A percentile compares a stretch with the other conserved stretches of the same genome.
phyloP scores from a whole-genome alignment of 371 early-diverging fungal genomes.

The Entomophthora muscae region DNA sequence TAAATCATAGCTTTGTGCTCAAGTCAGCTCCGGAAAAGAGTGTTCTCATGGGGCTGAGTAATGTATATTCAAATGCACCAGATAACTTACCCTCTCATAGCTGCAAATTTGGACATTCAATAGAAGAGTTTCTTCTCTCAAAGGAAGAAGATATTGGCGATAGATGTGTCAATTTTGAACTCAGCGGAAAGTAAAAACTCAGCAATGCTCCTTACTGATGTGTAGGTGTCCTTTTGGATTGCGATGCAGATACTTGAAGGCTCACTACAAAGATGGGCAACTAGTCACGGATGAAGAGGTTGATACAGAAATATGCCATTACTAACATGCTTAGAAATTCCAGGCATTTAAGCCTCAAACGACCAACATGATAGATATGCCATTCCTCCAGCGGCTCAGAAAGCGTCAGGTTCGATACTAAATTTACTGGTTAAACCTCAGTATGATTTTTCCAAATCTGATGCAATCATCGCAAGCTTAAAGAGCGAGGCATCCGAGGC shows the following conservation, averaged over 20 bases:
- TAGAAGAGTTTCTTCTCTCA: slow-evolving; percentile 30
- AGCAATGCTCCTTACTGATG: neutral
- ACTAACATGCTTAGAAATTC: neutral
- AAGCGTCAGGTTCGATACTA: slow-evolving; percentile 15
- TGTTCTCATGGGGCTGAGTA: slow-evolving; percentile 32
- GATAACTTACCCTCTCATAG: slow-evolving; percentile 11
- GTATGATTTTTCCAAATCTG: slow-evolving; percentile 14
- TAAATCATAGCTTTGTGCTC: slow-evolving; percentile 30
- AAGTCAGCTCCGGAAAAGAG: slow-evolving; percentile 23
- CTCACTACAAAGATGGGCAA: slow-evolving; percentile 40
- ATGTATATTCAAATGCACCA: neutral
- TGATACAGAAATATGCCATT: neutral
- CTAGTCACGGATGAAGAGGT: slow-evolving; percentile 28
- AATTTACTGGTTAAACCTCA: slow-evolving; percentile 4
- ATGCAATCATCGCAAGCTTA: slow-evolving; percentile 13
- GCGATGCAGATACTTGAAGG: slow-evolving; percentile 56
- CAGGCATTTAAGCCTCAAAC: neutral
- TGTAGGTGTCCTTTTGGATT: slow-evolving; percentile 40
- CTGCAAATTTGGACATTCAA: slow-evolving; percentile 48
- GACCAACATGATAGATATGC: neutral
- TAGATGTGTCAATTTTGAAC: slow-evolving; percentile 49
- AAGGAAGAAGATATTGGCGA: slow-evolving; percentile 58
- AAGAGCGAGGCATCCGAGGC: neutral
- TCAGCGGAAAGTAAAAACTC: slow-evolving; percentile 39
- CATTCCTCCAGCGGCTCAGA: slow-evolving; percentile 16